Percentiles rank a stretch among this genome's conserved stretches.
Conservation (phyloP, 78 protist genomes). For the Dictyostelium capitatum region DNA sequence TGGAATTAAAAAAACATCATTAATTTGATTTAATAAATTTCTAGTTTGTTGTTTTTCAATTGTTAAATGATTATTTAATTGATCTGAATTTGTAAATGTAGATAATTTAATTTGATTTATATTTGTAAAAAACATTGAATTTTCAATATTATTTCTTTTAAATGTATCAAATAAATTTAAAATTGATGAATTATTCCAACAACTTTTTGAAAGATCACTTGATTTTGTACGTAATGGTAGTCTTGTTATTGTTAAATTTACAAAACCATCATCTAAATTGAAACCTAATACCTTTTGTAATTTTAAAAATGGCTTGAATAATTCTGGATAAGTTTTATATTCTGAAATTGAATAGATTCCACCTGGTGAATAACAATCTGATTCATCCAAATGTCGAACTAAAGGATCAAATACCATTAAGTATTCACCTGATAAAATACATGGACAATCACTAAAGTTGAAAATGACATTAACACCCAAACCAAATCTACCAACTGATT, state of each 20-base stretch:
- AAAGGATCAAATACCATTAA: slow-evolving; percentile 57
- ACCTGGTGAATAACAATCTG: background rate
- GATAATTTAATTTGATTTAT: background rate
- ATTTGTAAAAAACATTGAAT: background rate
- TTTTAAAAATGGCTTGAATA: background rate
- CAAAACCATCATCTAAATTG: background rate
- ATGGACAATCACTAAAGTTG: slow-evolving; percentile 75
- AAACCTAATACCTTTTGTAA: background rate
- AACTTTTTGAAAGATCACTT: background rate
- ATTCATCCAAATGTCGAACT: slow-evolving; percentile 2
- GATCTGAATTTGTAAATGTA: background rate
- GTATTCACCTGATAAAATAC: slow-evolving; percentile 19
- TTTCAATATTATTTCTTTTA: background rate
- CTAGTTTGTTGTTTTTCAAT: background rate
- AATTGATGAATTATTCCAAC: background rate
- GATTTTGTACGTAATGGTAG: slow-evolving; percentile 8
- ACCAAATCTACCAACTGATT: slow-evolving; percentile 73
- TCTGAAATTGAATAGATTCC: background rate
- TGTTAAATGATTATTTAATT: background rate
- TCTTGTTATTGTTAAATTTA: slow-evolving; percentile 5
- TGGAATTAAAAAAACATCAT: background rate
- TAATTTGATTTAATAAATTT: background rate
- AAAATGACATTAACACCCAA: slow-evolving; percentile 80
- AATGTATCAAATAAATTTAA: background rate
- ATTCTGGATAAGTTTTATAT: background rate